phyloP scores from a whole-genome alignment of 2,329 filamentous ascomycete species.

The Aspergillus quadrilineatus region DNA sequence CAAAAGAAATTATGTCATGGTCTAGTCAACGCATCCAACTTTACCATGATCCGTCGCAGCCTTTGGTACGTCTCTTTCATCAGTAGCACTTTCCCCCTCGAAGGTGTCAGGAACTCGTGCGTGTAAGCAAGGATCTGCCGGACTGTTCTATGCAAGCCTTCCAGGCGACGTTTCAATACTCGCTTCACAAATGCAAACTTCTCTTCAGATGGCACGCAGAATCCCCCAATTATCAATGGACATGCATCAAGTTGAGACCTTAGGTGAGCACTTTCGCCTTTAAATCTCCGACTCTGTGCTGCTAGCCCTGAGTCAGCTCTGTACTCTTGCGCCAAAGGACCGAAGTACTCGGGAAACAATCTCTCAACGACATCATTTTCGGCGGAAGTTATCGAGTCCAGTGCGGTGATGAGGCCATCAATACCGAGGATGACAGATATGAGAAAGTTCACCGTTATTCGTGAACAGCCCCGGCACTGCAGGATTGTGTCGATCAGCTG shows the following conservation, averaged over 20 bases:
- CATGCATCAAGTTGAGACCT: constrained; percentile 26
- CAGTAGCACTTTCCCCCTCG: constrained; percentile 28
- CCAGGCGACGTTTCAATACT: constrained; percentile 28
- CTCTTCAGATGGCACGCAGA: constrained; percentile 28
- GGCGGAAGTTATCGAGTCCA: constrained; percentile 24
- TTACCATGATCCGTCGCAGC: constrained; percentile 32
- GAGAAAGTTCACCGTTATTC: constrained; percentile 26
- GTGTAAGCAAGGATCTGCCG: constrained; percentile 28
- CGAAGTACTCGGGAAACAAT: constrained; percentile 14
- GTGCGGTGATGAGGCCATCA: constrained; percentile 27
- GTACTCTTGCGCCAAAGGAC: constrained; percentile 10
- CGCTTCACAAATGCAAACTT: constrained; percentile 29
- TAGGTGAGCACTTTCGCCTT: constrained; percentile 13
- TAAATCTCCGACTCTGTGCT: constrained; percentile 8
- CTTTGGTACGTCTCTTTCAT: constrained; percentile 33
- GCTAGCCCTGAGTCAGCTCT: constrained; percentile 2
- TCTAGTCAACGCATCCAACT: constrained; percentile 25
- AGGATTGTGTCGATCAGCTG: constrained; percentile 30
- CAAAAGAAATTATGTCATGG: constrained; percentile 2
- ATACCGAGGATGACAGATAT: constrained; percentile 33
- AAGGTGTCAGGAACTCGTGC: constrained; percentile 23
- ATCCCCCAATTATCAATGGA: constrained; percentile 28
- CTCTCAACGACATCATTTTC: constrained; percentile 18
- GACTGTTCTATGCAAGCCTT: constrained; percentile 28
- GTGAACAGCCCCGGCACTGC: constrained; percentile 29